A percentile compares a stretch with the other conserved stretches of the same genome.
Evolutionary conservation across 805 yeast genomes (phyloP).

Genomic region (Starmerella kuoi): DNA sequence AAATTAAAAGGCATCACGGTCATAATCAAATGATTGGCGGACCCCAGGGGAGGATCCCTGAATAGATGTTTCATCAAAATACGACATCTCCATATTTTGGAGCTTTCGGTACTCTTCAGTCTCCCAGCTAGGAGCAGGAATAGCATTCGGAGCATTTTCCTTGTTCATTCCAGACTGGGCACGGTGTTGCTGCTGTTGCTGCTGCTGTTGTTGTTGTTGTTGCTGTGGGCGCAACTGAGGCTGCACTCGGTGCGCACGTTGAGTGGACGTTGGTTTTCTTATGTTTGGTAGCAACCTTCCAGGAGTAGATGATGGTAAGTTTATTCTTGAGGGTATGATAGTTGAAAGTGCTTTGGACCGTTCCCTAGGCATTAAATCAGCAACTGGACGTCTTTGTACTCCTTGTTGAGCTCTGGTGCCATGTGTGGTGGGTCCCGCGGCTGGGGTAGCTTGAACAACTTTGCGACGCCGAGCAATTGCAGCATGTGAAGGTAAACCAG

Average conservation of each 20-base stretch:
- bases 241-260: neutral
- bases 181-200: too few species aligned
- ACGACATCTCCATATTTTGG: constrained; percentile 4
- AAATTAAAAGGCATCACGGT: constrained; percentile 11
- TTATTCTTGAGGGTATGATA: neutral
- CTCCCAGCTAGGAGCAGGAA: constrained; percentile 3
- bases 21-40: constrained; percentile 6
- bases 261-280: neutral
- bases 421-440: neutral
- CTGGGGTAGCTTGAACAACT: neutral
- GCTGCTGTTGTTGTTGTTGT: too few species aligned
- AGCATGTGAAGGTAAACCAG: too few species aligned
- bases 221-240: too few species aligned
- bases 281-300: neutral
- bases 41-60: neutral
- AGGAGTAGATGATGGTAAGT: neutral
- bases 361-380: neutral
- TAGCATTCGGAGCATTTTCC: neutral
- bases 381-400: neutral
- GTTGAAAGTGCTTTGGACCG: neutral
- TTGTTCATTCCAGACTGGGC: too few species aligned
- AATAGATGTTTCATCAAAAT: constrained; percentile 3
- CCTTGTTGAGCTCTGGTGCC: neutral
- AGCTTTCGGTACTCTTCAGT: constrained; percentile 1
- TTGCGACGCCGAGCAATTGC: neutral